Evolutionary conservation across 441 rosid genomes (phyloP).

Genomic region (Arabidopsis lyrata): DNA sequence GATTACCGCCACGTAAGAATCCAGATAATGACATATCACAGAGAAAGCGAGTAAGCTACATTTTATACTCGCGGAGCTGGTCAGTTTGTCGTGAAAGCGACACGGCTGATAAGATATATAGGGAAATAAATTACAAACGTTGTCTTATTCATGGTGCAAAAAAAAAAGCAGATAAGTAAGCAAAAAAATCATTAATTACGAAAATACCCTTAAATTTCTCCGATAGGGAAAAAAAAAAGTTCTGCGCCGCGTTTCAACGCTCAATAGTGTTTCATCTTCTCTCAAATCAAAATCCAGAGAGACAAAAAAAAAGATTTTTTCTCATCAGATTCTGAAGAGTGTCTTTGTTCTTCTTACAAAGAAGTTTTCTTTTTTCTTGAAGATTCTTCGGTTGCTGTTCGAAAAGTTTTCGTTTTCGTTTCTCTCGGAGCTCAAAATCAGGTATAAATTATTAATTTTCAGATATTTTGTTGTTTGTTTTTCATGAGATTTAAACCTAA

Average conservation of each 20-base stretch:
- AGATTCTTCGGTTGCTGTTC: constrained; percentile 2
- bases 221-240: not conserved
- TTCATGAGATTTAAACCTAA: constrained; percentile 20
- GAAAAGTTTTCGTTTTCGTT: not conserved
- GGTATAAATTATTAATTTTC: not conserved
- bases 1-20: constrained; percentile 18
- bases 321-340: constrained; percentile 16
- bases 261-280: not conserved
- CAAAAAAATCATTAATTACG: not conserved
- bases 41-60: not conserved
- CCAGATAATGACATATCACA: not conserved
- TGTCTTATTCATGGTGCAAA: constrained; percentile 18
- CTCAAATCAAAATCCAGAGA: constrained; percentile 18
- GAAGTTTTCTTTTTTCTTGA: not conserved
- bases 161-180: constrained; percentile 31
- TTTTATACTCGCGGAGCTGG: not conserved
- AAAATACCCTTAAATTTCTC: constrained; percentile 19
- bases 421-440: constrained; percentile 15
- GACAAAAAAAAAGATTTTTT: not conserved
- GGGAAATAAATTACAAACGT: constrained; percentile 1
- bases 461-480: not conserved
- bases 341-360: constrained; percentile 3
- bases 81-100: constrained; percentile 4
- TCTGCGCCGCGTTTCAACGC: constrained; percentile 36
- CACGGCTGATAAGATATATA: not conserved